Evolutionary conservation across 805 yeast species (phyloP).

Genomic region (Spathaspora gorwiae): DNA sequence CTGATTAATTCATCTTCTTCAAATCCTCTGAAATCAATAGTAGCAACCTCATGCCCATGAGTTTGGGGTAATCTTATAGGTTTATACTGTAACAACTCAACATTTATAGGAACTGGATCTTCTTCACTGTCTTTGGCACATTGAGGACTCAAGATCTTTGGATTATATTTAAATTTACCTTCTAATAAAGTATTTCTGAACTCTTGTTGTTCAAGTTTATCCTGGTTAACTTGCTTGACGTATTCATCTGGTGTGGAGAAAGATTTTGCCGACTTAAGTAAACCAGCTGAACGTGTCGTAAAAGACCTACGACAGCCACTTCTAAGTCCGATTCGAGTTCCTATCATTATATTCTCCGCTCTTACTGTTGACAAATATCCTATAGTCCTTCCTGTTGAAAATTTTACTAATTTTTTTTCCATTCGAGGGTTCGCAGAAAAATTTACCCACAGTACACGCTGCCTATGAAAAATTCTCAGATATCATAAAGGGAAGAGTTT

Average conservation of each 20-base stretch:
- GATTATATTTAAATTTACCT: constrained; percentile 24
- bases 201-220: constrained; percentile 21
- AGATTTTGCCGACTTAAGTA: constrained; percentile 3
- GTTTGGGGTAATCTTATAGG: constrained; percentile 67
- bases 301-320: constrained; percentile 3
- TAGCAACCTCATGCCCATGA: constrained; percentile 77
- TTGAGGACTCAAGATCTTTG: constrained; percentile 24
- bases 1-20: constrained; percentile 68
- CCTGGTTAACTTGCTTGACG: constrained; percentile 20
- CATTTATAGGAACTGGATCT: constrained; percentile 76
- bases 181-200: constrained; percentile 24
- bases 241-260: constrained; percentile 30
- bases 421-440: neutral
- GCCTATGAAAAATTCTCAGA: too few species aligned
- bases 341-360: neutral
- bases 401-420: constrained; percentile 1
- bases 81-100: constrained; percentile 73
- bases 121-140: constrained; percentile 16
- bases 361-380: too few species aligned
- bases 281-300: neutral
- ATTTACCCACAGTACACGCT: neutral
- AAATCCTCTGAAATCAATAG: constrained; percentile 65
- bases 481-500: too few species aligned
- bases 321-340: constrained; percentile 4
- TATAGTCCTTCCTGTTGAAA: neutral